phyloP scores from a whole-genome alignment of 805 yeast species.

The Metschnikowia lochheadii region DNA sequence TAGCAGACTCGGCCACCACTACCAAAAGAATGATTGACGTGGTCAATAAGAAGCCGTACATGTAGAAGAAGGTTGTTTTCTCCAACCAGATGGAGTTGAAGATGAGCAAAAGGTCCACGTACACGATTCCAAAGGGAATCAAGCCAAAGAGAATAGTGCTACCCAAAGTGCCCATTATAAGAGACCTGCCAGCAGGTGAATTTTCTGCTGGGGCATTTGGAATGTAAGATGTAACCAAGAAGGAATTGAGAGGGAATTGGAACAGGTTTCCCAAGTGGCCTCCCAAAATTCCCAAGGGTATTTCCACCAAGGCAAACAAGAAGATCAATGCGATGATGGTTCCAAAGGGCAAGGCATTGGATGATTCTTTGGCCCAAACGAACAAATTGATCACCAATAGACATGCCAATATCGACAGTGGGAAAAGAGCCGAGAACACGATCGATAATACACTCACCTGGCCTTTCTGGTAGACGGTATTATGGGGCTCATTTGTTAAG shows the following conservation, averaged over 20 bases:
- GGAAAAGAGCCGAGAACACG: conserved; percentile 36
- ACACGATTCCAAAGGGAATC: conserved; percentile 76
- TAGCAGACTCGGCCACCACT: conserved; percentile 66
- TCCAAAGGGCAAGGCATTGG: conserved; percentile 74
- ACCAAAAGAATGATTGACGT: conserved; percentile 57
- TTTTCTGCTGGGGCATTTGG: background rate
- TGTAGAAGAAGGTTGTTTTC: conserved; percentile 71
- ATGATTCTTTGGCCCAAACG: conserved; percentile 72
- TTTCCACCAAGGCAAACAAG: conserved; percentile 59
- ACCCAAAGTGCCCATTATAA: conserved; percentile 21
- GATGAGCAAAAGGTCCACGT: conserved; percentile 69
- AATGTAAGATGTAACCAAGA: conserved; percentile 13
- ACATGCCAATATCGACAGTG: conserved; percentile 47
- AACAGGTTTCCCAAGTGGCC: conserved; percentile 48
- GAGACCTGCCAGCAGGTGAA: conserved; percentile 14
- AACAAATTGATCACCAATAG: conserved; percentile 59
- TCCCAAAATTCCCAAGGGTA: conserved; percentile 76
- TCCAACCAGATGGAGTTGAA: conserved; percentile 78
- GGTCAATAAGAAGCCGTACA: conserved; percentile 71
- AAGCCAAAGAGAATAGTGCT: conserved; percentile 55
- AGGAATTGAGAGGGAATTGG: conserved; percentile 22
- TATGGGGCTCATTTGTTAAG: conserved; percentile 38
- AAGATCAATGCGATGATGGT: conserved; percentile 59
- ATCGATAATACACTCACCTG: conserved; percentile 23
- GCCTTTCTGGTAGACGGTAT: conserved; percentile 21